phyloP scores from a whole-genome alignment of 352 stramenopile species.

The Pythium aristosporum region DNA sequence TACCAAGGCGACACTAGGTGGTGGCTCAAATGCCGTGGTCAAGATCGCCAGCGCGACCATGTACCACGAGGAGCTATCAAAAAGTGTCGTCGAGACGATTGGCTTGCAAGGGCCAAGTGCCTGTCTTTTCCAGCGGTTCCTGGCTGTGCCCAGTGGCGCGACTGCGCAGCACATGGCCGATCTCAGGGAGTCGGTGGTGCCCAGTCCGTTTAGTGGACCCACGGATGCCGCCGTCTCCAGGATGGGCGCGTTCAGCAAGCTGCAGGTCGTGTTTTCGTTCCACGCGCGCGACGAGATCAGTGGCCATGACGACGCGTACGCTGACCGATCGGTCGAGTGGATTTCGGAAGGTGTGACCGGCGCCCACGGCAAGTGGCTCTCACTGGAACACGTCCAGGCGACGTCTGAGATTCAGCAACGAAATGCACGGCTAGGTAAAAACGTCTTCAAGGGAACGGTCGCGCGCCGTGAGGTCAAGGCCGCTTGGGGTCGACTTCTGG shows the following conservation, averaged over 20 bases:
- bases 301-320: conserved; percentile 43
- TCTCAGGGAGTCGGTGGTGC: conserved; percentile 43
- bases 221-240: conserved; percentile 36
- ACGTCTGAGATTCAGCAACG: conserved; percentile 79
- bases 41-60: conserved; percentile 74
- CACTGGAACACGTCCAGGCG: conserved; percentile 51
- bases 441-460: conserved; percentile 44
- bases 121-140: conserved; percentile 59
- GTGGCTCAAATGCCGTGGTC: conserved; percentile 33
- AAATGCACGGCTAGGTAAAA: conserved; percentile 60
- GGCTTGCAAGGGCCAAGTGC: conserved; percentile 58
- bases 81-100: conserved; percentile 52
- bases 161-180: conserved; percentile 41
- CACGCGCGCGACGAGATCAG: conserved; percentile 48
- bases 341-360: conserved; percentile 54
- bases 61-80: conserved; percentile 76
- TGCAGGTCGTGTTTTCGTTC: conserved; percentile 79
- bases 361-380: conserved; percentile 59
- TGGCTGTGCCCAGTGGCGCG: conserved; percentile 23
- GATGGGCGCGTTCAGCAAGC: conserved; percentile 46
- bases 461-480: conserved; percentile 33
- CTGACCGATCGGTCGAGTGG: conserved; percentile 70
- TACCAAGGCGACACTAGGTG: conserved; percentile 72
- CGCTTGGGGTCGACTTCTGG: conserved; percentile 56
- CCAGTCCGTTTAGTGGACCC: conserved; percentile 43